Evolutionary conservation across 1,284 basidiomycete species (phyloP).

Genomic region (Bondarzewia mesenterica): DNA sequence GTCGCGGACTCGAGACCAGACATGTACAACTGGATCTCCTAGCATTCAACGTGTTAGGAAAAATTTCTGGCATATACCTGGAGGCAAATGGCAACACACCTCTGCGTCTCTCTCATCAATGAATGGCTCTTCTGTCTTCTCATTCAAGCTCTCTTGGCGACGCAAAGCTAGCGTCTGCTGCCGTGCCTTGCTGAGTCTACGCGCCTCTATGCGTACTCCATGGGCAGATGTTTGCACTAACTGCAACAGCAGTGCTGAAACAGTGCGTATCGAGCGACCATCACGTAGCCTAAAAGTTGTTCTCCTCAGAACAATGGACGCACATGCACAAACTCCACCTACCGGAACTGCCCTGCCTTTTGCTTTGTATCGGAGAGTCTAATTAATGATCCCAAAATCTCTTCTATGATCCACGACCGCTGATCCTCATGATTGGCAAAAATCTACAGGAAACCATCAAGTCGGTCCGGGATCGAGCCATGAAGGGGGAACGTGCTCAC

Average conservation of each 20-base stretch:
- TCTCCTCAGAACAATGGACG: background rate
- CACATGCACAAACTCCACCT: slow-evolving; percentile 14
- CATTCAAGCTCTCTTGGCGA: slow-evolving; percentile 43
- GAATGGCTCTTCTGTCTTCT: slow-evolving; percentile 35
- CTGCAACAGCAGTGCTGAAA: slow-evolving; percentile 87
- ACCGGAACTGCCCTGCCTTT: slow-evolving; percentile 83
- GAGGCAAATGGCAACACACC: too few relatives aligned
- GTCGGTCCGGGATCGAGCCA: background rate
- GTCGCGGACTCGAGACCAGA: slow-evolving; percentile 69
- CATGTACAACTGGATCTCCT: slow-evolving; percentile 64
- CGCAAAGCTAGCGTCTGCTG: slow-evolving; percentile 53
- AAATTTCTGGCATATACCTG: background rate
- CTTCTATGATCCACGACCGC: slow-evolving; percentile 93
- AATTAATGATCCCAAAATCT: slow-evolving; percentile 84
- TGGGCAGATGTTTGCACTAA: slow-evolving; percentile 92
- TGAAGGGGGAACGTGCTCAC: slow-evolving; percentile 37
- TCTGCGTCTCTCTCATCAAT: slow-evolving; percentile 61
- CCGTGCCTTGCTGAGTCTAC: slow-evolving; percentile 50
- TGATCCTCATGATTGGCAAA: slow-evolving; percentile 89
- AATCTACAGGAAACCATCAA: slow-evolving; percentile 39
- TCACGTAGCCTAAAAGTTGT: slow-evolving; percentile 52
- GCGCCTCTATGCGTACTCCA: slow-evolving; percentile 61
- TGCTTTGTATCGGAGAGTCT: slow-evolving; percentile 86
- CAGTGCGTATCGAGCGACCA: slow-evolving; percentile 82
- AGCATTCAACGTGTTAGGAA: background rate